Evolutionary conservation across 106 monocot genomes (phyloP).

Genomic region (Triglochin maritima): DNA sequence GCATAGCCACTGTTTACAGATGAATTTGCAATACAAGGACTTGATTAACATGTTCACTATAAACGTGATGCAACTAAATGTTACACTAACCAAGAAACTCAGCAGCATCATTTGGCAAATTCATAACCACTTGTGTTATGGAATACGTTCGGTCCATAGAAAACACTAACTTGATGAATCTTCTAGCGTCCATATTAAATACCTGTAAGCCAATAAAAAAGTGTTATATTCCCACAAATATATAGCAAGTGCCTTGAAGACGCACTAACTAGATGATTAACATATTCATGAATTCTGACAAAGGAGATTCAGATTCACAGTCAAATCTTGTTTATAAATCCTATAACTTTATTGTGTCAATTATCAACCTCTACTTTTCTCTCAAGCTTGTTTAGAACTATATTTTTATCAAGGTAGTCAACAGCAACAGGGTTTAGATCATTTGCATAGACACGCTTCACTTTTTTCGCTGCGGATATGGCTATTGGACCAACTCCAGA

Average conservation of each 20-base stretch:
- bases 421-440: conserved; percentile 89
- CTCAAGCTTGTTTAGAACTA: conserved; percentile 82
- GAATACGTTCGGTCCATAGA: conserved; percentile 14
- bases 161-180: conserved; percentile 62
- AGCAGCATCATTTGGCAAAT: conserved; percentile 75
- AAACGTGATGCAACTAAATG: neutral
- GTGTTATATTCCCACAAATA: neutral
- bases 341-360: no score
- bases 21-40: no score
- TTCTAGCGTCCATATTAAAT: conserved; percentile 95
- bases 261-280: neutral
- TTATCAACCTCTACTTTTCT: conserved; percentile 66
- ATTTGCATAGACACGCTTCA: conserved; percentile 90
- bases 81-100: conserved; percentile 67
- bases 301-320: no score
- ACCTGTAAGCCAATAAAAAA: conserved; percentile 28
- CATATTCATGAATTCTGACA: no score
- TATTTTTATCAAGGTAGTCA: conserved; percentile 83
- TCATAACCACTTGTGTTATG: conserved; percentile 89
- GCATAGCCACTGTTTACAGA: no score
- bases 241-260: neutral
- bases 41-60: no score
- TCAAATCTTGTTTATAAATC: no score
- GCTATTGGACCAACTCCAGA: conserved; percentile 91
- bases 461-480: conserved; percentile 82